phyloP scores from a whole-genome alignment of 108 stramenopile species.

The Aurantiochytrium sp. region DNA sequence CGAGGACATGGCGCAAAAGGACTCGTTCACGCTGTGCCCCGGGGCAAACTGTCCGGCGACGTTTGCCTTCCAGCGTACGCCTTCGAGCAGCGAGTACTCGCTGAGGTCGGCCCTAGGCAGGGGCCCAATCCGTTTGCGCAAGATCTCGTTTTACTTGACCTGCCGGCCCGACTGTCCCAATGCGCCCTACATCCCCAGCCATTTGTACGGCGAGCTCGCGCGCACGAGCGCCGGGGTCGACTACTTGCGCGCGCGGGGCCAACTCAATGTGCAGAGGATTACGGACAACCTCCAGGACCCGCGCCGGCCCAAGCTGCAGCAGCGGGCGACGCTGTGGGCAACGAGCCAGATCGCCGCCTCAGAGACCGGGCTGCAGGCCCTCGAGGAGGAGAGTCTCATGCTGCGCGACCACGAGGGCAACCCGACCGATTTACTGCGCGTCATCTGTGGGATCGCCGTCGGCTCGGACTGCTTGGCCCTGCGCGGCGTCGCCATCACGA shows the following conservation, averaged over 20 bases:
- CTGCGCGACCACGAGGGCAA: not conserved
- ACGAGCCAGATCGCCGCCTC: not conserved
- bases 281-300: not conserved
- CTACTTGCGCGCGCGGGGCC: not conserved
- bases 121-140: not conserved
- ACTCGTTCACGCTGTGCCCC: not conserved
- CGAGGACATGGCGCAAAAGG: not conserved
- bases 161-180: slow-evolving; percentile 16
- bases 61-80: not conserved
- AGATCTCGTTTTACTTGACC: not conserved
- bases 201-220: not conserved
- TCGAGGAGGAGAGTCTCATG: not conserved
- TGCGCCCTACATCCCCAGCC: slow-evolving; percentile 18
- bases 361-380: not conserved
- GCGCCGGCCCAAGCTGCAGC: not conserved
- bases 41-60: not conserved
- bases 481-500: not conserved
- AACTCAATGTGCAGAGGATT: not conserved
- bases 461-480: not conserved
- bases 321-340: not conserved
- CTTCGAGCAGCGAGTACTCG: too few species aligned
- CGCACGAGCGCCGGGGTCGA: not conserved
- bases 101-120: not conserved
- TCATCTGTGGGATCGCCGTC: not conserved
- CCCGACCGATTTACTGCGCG: not conserved